A percentile compares a stretch with the other conserved stretches of the same genome.
Evolutionary conservation across 768 basidiomycete genomes (phyloP).

Genomic region (Daedalea quercina): DNA sequence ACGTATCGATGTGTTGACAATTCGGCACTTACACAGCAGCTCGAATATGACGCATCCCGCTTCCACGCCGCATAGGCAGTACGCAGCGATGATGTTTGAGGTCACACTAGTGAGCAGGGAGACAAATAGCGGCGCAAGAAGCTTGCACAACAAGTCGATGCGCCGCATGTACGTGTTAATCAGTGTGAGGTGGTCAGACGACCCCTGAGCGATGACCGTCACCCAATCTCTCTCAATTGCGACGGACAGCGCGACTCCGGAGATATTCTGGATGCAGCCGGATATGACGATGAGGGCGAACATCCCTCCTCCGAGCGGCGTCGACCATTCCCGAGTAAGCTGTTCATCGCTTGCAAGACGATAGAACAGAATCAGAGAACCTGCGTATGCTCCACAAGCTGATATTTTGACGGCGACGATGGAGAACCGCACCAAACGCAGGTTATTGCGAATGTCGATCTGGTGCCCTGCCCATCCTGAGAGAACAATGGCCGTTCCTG

Average conservation of each 20-base stretch:
- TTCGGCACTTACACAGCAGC: conserved; percentile 21
- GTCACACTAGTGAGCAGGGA: conserved; percentile 34
- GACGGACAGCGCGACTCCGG: conserved; percentile 36
- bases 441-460: conserved; percentile 32
- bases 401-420: conserved; percentile 36
- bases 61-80: conserved; percentile 28
- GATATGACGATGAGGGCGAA: conserved; percentile 28
- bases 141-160: conserved; percentile 42
- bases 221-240: conserved; percentile 49
- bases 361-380: conserved; percentile 26
- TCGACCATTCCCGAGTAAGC: neutral
- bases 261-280: conserved; percentile 31
- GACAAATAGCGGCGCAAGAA: conserved; percentile 44
- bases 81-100: conserved; percentile 27
- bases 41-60: conserved; percentile 34
- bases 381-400: conserved; percentile 26
- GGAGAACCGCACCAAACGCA: conserved; percentile 31
- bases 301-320: conserved; percentile 20
- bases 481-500: conserved; percentile 32
- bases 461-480: conserved; percentile 35
- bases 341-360: conserved; percentile 1
- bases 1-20: neutral
- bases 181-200: conserved; percentile 27
- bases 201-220: conserved; percentile 31
- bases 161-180: conserved; percentile 38